Base-by-base conservation (phyloP, 2,329 filamentous ascomycete species). In the Laburnicola sp. region DNA sequence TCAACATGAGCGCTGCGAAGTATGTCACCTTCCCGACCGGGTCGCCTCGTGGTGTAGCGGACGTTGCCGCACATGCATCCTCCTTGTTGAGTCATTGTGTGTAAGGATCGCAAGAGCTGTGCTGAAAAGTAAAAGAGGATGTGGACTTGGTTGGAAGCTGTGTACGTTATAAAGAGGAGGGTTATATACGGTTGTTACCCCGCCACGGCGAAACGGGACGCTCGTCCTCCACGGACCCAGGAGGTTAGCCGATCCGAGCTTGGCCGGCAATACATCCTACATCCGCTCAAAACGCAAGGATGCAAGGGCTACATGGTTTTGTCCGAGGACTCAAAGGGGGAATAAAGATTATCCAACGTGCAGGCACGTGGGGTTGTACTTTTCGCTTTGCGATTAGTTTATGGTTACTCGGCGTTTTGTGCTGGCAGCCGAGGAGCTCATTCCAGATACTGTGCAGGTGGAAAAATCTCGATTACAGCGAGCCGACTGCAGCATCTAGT, bases 11-110 rank as follows among this genome's bases (percentile, higher is more conserved):
- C 9, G 6, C 9, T 26, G 48, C 11, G 11, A 21, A n/a, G 16
- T 25, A 11, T 5, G 56, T 1, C 54, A 80, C 78, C 70, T 77
- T 78, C 32, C 57, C 70, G 11, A 68, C 63, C 2, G 76, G 73
- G 36, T 82, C 76, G 43, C 79, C 79, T 34, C 72, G 75, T 75
- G 45, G 73, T 72, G 58, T 81, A 75, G 45, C 75, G 74, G 57
- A 81, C 66, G 22, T 77, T 77, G 34, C 76, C 78, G 68, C 80
- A 82, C 51, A 78, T 68, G 64, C 80, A 82, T 58, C 76, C 72
- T 71, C 78, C 78, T 46, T 65, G 54, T 60, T 56, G 51, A 36
- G 57, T 42, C 59, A 60, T 63, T 42, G 45, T 54, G 26, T 34
- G 38, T 41, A 39, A n/a, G 26, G 26, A 10, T 46, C 22, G 16